Percentiles rank a stretch among this genome's conserved stretches.
phyloP scores from a whole-genome alignment of 1,284 basidiomycete species.

The Pterula multifida region DNA sequence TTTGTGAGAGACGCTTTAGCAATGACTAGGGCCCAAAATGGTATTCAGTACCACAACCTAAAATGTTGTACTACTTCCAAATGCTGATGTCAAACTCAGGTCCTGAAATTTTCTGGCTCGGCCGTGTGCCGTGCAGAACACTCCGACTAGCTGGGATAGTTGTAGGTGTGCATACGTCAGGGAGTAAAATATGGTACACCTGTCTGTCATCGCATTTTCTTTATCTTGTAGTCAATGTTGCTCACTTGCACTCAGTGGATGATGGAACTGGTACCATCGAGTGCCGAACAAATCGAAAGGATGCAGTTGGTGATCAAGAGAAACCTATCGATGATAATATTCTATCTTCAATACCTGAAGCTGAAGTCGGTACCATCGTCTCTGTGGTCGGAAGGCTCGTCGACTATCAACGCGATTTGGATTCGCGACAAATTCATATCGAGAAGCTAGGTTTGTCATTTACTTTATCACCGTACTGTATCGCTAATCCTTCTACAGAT shows the following conservation, averaged over 20 bases:
- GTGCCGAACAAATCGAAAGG: not conserved
- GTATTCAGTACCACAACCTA: not conserved
- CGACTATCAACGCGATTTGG: not conserved
- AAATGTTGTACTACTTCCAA: not conserved
- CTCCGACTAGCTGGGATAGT: not conserved
- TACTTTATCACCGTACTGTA: not conserved
- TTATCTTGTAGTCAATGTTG: not conserved
- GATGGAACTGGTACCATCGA: not conserved
- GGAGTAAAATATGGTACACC: not conserved
- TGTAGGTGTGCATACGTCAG: not conserved
- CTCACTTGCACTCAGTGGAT: not conserved
- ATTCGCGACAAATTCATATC: not conserved
- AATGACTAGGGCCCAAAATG: not conserved
- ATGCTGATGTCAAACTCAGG: not conserved
- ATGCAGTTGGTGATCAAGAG: not conserved
- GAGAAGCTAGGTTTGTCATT: not conserved
- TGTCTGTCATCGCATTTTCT: not conserved
- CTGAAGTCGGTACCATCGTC: not conserved
- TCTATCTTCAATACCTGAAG: not conserved
- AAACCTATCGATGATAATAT: not conserved
- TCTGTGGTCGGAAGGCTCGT: not conserved
- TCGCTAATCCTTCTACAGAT: not conserved
- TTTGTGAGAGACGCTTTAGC: not conserved
- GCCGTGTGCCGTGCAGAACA: not conserved
- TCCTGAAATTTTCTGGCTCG: not conserved